Evolutionary conservation across 441 rosid genomes (phyloP).

Genomic region (Erodium trifolium): DNA sequence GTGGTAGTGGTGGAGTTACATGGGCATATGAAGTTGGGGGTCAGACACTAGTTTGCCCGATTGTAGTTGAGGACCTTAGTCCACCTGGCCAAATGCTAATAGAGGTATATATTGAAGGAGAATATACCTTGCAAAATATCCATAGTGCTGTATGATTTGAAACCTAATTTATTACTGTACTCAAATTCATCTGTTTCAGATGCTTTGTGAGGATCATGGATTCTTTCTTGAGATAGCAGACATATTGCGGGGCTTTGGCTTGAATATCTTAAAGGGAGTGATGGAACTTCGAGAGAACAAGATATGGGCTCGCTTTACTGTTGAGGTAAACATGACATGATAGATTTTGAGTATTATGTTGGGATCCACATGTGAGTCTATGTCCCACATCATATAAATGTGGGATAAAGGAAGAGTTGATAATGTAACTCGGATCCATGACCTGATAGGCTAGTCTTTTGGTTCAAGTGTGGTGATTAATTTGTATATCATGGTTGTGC

Average conservation of each 20-base stretch:
- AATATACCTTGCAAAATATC: background rate
- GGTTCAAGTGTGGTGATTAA: too few relatives aligned
- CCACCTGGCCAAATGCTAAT: constrained; percentile 73
- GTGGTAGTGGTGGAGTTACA: constrained; percentile 30
- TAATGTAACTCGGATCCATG: too few relatives aligned
- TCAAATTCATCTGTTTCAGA: constrained; percentile 31
- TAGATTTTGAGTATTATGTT: background rate
- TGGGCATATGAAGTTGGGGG: constrained; percentile 88
- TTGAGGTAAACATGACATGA: constrained; percentile 46
- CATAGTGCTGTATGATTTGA: constrained; percentile 9
- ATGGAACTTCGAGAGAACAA: constrained; percentile 55
- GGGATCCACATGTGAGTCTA: too few relatives aligned
- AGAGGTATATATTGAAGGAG: constrained; percentile 39
- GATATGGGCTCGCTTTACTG: constrained; percentile 77
- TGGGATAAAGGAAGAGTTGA: too few relatives aligned
- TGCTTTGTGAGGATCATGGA: constrained; percentile 69
- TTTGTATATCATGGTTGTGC: too few relatives aligned
- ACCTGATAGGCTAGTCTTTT: too few relatives aligned
- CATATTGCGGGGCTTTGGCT: constrained; percentile 55
- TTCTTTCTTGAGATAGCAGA: constrained; percentile 84
- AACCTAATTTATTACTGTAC: background rate
- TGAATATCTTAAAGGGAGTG: constrained; percentile 70
- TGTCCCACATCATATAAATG: too few relatives aligned
- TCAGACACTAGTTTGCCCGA: constrained; percentile 55
- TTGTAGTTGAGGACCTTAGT: constrained; percentile 69